These are phyloP conservation scores for Ilyonectria destructans DNA, from an alignment of 2,329 filamentous ascomycete species.

Conservation along the genomic window DNA sequence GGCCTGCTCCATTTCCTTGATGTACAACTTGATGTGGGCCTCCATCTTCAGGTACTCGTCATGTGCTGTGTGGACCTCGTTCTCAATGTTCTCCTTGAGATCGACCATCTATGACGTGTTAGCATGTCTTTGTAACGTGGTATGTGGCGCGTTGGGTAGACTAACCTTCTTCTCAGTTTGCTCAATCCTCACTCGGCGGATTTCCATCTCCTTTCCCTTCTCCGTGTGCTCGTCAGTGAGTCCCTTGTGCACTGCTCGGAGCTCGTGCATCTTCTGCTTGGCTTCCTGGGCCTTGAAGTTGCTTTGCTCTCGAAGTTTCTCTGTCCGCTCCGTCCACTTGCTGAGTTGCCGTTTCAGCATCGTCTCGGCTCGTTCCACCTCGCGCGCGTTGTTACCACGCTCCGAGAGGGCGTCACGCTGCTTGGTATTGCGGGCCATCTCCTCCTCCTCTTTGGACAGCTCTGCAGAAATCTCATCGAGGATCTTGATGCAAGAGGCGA, in stretches of 20 bases:
- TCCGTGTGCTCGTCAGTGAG: constrained; percentile 89
- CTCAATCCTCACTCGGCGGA: constrained; percentile 92
- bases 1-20: constrained; percentile 98
- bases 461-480: constrained; percentile 91
- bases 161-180: constrained; percentile 97
- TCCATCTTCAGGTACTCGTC: constrained; percentile 99
- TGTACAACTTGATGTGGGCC: constrained; percentile 96
- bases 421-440: constrained; percentile 83
- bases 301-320: constrained; percentile 85
- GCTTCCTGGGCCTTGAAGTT: constrained; percentile 86
- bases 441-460: constrained; percentile 91
- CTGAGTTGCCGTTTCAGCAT: constrained; percentile 87
- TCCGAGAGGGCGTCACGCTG: constrained; percentile 92
- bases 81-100: constrained; percentile 97
- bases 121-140: constrained; percentile 41
- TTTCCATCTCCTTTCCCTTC: constrained; percentile 93
- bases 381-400: constrained; percentile 88
- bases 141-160: not conserved
- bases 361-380: constrained; percentile 91
- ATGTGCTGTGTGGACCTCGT: constrained; percentile 89
- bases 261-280: constrained; percentile 90
- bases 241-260: constrained; percentile 84
- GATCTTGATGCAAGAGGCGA: constrained; percentile 89
- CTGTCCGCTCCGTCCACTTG: constrained; percentile 90
- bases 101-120: constrained; percentile 86